Conservation (phyloP, 345 rosid species). For the Gossypium turneri region DNA sequence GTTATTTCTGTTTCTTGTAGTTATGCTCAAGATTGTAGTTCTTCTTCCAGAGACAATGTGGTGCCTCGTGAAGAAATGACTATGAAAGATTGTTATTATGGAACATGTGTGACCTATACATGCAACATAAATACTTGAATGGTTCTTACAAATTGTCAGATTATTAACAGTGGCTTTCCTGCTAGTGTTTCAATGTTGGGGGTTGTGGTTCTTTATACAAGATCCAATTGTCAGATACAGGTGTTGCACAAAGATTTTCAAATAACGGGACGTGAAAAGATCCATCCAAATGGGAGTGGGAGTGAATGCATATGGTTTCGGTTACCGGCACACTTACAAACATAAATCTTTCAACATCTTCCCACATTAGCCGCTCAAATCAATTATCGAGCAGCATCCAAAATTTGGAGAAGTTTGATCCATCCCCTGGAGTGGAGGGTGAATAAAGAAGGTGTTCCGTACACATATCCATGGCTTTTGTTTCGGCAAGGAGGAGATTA, state of each 20-base stretch:
- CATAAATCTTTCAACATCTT: background rate
- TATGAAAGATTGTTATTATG: background rate
- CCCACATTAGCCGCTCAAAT: background rate
- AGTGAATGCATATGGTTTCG: background rate
- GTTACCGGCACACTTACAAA: background rate
- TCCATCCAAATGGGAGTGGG: background rate
- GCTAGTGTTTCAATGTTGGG: background rate
- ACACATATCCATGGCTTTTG: background rate
- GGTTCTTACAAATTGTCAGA: background rate
- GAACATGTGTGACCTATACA: background rate
- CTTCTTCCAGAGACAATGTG: constrained; percentile 46
- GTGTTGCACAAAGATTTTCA: too few relatives aligned
- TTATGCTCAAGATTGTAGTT: constrained; percentile 15
- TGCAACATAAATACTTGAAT: background rate
- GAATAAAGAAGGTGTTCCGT: background rate
- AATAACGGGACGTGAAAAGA: too few relatives aligned
- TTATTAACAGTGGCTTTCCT: background rate
- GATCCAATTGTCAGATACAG: too few relatives aligned
- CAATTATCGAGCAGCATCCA: background rate
- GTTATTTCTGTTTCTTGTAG: constrained; percentile 11
- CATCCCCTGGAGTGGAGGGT: background rate
- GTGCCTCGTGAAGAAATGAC: constrained; percentile 51
- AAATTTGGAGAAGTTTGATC: background rate
- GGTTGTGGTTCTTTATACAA: too few relatives aligned
- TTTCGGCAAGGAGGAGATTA: background rate